A percentile compares a stretch with the other conserved stretches of the same genome.
Conservation (phyloP, 1,284 basidiomycete species). For the Apiotrichum veenhuisii region DNA sequence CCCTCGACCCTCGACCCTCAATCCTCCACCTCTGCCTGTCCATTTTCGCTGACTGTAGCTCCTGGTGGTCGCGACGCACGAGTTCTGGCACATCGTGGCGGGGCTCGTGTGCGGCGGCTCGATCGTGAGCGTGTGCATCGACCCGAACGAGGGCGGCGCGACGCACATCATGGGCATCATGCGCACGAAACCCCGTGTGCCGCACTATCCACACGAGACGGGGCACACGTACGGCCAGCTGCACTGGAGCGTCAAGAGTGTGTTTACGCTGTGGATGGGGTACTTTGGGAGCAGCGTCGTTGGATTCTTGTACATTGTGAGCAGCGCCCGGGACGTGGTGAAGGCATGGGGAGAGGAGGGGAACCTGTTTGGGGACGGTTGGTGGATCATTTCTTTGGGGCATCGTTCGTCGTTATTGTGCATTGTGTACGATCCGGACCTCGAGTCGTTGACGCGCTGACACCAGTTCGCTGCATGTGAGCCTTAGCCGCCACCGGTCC, state of each 20-base stretch:
- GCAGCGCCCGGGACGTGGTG: no score
- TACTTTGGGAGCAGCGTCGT: conserved; percentile 43
- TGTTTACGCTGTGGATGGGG: conserved; percentile 40
- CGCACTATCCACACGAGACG: neutral
- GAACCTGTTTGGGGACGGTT: no score
- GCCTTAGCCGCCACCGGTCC: neutral
- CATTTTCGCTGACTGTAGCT: conserved; percentile 27
- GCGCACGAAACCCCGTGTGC: conserved; percentile 11
- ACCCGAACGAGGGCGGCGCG: conserved; percentile 48
- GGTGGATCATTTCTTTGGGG: no score
- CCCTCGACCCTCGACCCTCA: no score
- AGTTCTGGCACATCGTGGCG: conserved; percentile 42
- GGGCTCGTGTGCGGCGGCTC: conserved; percentile 46
- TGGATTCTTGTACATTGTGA: conserved; percentile 47
- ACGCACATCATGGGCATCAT: conserved; percentile 44
- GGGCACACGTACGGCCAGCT: conserved; percentile 24
- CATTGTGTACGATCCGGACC: no score
- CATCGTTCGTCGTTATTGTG: no score
- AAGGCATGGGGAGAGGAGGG: no score
- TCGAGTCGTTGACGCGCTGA: no score
- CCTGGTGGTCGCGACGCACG: conserved; percentile 45
- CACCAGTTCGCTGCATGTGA: neutral
- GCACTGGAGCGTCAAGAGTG: conserved; percentile 34
- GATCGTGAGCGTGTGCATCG: conserved; percentile 45
- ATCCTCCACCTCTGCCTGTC: neutral